phyloP scores from a whole-genome alignment of 805 yeast genomes.

The Candida chilensis region DNA sequence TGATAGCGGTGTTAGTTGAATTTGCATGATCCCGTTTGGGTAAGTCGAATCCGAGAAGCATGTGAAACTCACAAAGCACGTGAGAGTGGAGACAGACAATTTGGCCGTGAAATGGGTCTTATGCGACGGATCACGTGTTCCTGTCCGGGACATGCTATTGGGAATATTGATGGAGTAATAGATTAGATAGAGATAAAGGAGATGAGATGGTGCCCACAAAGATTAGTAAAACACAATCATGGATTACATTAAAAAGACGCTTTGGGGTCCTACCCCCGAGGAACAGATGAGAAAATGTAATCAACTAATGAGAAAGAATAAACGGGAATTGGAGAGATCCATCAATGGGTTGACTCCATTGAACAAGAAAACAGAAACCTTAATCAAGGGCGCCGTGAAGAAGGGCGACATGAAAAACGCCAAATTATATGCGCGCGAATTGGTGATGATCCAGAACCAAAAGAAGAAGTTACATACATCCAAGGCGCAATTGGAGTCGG shows the following conservation, averaged over 20 bases:
- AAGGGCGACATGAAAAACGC: constrained; percentile 73
- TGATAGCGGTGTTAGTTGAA: no score
- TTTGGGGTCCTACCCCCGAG: constrained; percentile 96
- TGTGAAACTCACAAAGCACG: no score
- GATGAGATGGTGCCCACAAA: no score
- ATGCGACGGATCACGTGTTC: no score
- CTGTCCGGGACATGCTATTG: no score
- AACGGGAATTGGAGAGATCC: constrained; percentile 77
- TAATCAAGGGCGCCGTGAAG: constrained; percentile 69
- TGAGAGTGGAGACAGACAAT: no score
- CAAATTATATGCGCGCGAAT: constrained; percentile 72
- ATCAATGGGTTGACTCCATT: constrained; percentile 47
- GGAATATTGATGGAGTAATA: no score
- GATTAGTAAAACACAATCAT: no score
- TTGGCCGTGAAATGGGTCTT: no score
- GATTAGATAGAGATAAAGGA: no score
- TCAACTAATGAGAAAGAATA: constrained; percentile 71
- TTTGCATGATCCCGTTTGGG: no score
- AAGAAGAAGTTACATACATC: constrained; percentile 66
- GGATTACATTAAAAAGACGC: constrained; percentile 79
- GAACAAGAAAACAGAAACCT: constrained; percentile 67
- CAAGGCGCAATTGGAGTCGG: constrained; percentile 78
- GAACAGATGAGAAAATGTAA: constrained; percentile 84
- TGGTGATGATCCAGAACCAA: constrained; percentile 65
- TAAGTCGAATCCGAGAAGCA: no score